Evolutionary conservation across 192 early-diverging fungal species (phyloP).

Genomic region (Gamsiella multidivaricata): DNA sequence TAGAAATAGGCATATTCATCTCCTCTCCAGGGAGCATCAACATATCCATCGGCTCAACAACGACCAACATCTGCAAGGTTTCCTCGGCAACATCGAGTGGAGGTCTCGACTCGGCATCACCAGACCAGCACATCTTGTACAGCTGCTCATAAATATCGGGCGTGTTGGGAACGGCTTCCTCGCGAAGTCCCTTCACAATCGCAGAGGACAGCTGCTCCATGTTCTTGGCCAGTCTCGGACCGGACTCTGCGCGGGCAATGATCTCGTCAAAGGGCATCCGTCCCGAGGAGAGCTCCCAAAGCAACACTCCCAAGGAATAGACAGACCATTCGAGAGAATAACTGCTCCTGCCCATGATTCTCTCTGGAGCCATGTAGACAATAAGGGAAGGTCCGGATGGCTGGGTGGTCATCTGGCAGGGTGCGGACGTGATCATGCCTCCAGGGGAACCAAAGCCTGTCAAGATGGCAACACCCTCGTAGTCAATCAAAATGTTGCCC

Average conservation of each 20-base stretch:
- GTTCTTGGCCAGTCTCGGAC: constrained; percentile 42
- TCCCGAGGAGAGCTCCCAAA: constrained; percentile 50
- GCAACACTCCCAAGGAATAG: constrained; percentile 37
- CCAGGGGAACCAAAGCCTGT: constrained; percentile 30
- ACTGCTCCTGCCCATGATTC: constrained; percentile 2
- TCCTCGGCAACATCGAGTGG: constrained; percentile 46
- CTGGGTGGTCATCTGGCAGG: constrained; percentile 42
- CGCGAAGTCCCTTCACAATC: constrained; percentile 45
- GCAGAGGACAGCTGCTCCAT: constrained; percentile 43
- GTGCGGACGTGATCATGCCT: constrained; percentile 29
- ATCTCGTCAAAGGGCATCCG: constrained; percentile 46
- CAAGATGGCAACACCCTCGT: constrained; percentile 38
- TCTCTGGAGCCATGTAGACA: constrained; percentile 47
- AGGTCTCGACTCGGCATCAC: constrained; percentile 33
- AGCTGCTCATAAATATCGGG: constrained; percentile 52
- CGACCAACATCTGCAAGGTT: constrained; percentile 45
- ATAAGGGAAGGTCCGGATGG: constrained; percentile 26
- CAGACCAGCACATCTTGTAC: constrained; percentile 53
- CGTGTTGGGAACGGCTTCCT: constrained; percentile 31
- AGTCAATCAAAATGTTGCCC: constrained; percentile 38
- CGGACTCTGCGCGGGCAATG: constrained; percentile 43
- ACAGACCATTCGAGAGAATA: constrained; percentile 39
- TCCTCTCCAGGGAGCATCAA: constrained; percentile 51
- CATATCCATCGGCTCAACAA: constrained; percentile 53
- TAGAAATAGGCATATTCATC: constrained; percentile 33